Evolutionary conservation across 352 stramenopile genomes (phyloP), one percentile per base, ranked within the genome.

Genomic region (Globisporangium iwayamae): DNA sequence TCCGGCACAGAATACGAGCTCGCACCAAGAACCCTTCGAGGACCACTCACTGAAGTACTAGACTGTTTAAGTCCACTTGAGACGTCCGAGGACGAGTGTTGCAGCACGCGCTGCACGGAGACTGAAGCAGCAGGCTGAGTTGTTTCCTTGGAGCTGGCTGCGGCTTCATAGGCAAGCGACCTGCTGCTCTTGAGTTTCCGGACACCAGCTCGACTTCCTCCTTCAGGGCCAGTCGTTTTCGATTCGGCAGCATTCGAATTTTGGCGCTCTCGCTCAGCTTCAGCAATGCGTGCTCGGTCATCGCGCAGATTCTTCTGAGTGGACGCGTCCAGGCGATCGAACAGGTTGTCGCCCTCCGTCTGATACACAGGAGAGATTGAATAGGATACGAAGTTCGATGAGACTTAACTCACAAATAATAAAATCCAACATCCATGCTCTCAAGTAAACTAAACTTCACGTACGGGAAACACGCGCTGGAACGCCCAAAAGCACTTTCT

Each of bases 401-500:
- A 20, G 34, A 16, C n/a, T 54, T 7, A 22, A 16, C 36, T 11
- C 36, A 41, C 9, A 56, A 8, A 51, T 16, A 16, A 60, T 41
- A 41, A 14, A 30, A 57, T 16, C 2, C 4, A 22, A 43, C 30
- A 9, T 28, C 14, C 36, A 14, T 41, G 36, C 36, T 41, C 36
- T 41, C 36, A 14, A 11, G 14, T 41, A 41, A 41, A 16, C 36
- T 41, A 41, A 41, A 16, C 36, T 41, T 41, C 7, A 59, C 69
- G 14, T 68, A 88, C 82, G 30, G 78, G 68, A 38, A 93, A 94
- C 6, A 91, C 59, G 28, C 80, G 43, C 45, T 93, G 81, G 51
- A 87, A 82, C 14, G 81, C 75, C 86, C 86, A 95, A 56, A 83
- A 95, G 39, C 82, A 93, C 54, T 91, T 91, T 62, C 86, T 75